A percentile compares a stretch with the other conserved stretches of the same genome.
Conservation (phyloP, 139 green algal species). For the Coelastrella sp. region DNA sequence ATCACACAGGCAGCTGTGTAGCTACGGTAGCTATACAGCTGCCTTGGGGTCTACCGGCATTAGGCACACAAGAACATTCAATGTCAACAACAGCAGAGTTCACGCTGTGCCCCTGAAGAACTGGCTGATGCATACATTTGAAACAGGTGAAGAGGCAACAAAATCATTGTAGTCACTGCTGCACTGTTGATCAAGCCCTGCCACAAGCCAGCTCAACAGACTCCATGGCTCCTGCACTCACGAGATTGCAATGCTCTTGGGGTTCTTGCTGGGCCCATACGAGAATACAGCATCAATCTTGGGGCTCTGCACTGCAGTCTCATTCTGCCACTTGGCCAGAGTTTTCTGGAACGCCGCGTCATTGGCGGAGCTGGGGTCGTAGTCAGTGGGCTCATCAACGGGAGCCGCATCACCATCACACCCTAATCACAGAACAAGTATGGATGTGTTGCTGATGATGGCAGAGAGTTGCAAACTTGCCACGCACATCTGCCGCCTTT, state of each 20-base stretch:
- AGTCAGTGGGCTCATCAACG: background rate
- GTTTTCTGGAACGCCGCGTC: background rate
- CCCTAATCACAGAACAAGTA: background rate
- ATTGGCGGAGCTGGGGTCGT: background rate
- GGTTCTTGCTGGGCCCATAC: background rate
- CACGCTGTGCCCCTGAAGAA: too few species aligned
- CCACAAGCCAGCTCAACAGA: background rate
- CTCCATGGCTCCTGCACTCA: slow-evolving; percentile 2
- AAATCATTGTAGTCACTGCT: background rate
- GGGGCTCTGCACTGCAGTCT: background rate
- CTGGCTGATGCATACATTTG: too few species aligned
- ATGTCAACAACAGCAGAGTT: too few species aligned
- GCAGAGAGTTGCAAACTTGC: too few species aligned
- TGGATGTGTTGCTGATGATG: background rate
- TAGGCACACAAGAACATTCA: too few species aligned
- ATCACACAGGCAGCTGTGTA: too few species aligned
- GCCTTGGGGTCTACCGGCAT: too few species aligned
- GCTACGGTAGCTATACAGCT: too few species aligned
- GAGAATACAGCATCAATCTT: slow-evolving; percentile 59
- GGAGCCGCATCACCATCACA: slow-evolving; percentile 5
- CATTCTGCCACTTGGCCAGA: background rate
- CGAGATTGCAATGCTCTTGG: slow-evolving; percentile 66
- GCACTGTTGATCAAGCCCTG: background rate
- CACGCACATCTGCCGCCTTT: too few species aligned
- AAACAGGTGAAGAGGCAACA: background rate